Conservation (phyloP, 805 yeast species). For the Saccharomycopsis sp. region DNA sequence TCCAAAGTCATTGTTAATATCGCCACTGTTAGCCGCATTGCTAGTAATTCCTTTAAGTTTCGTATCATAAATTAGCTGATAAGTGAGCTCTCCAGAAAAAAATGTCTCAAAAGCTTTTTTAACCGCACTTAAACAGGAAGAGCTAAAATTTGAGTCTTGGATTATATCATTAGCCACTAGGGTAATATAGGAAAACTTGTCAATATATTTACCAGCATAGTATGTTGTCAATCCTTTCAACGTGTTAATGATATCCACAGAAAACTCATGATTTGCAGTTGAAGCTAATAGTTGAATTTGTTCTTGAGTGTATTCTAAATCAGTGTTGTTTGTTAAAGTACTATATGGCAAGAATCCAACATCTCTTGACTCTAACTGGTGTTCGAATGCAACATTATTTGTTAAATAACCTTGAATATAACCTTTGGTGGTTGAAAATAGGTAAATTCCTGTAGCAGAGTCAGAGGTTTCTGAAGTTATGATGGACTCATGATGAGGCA, state of each 20-base stretch:
- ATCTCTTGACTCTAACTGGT: conserved; percentile 24
- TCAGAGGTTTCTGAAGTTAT: too few relatives aligned
- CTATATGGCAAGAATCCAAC: conserved; percentile 20
- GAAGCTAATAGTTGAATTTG: conserved; percentile 26
- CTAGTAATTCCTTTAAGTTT: conserved; percentile 40
- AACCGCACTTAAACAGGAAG: conserved; percentile 24
- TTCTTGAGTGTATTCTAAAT: too few relatives aligned
- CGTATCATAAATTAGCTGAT: conserved; percentile 42
- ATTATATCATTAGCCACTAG: conserved; percentile 36
- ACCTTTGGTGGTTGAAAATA: conserved; percentile 43
- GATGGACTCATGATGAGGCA: conserved; percentile 41
- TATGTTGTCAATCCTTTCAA: conserved; percentile 27
- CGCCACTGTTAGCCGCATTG: conserved; percentile 31
- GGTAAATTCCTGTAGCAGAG: too few relatives aligned
- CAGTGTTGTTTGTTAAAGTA: too few relatives aligned
- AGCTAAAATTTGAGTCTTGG: conserved; percentile 26
- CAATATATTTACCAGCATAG: conserved; percentile 37
- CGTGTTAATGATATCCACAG: conserved; percentile 30
- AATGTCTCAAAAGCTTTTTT: conserved; percentile 32
- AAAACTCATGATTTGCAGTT: conserved; percentile 33
- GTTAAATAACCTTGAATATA: conserved; percentile 35
- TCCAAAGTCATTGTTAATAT: conserved; percentile 32
- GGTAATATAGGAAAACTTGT: conserved; percentile 41
- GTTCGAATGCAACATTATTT: conserved; percentile 16
- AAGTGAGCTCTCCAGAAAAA: conserved; percentile 28